These are phyloP conservation scores for Fusarium anthophilum DNA, from an alignment of 2,329 filamentous ascomycete genomes.

Conservation along the genomic window DNA sequence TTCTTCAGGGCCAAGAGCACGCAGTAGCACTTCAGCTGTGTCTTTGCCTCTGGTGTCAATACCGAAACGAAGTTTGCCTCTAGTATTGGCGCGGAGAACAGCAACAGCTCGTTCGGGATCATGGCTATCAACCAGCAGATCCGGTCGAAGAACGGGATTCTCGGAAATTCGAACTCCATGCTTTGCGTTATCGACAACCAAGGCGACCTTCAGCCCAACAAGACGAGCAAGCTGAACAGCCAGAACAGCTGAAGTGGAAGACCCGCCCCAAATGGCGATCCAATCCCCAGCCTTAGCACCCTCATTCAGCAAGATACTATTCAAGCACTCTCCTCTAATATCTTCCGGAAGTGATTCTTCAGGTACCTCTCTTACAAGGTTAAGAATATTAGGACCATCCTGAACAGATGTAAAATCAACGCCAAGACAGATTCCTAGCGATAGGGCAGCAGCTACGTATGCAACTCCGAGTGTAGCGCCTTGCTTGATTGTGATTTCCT, in stretches of 20 bases:
- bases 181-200: slow-evolving; percentile 72
- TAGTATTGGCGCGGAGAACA: slow-evolving; percentile 69
- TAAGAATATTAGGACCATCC: slow-evolving; percentile 67
- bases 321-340: slow-evolving; percentile 70
- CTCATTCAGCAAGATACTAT: slow-evolving; percentile 61
- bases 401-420: slow-evolving; percentile 66
- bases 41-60: slow-evolving; percentile 75
- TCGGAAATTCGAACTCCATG: slow-evolving; percentile 68
- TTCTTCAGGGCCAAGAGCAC: slow-evolving; percentile 48
- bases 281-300: slow-evolving; percentile 71
- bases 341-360: slow-evolving; percentile 65
- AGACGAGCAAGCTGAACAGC: slow-evolving; percentile 74
- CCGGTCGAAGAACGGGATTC: slow-evolving; percentile 56
- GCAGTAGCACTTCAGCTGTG: slow-evolving; percentile 65
- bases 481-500: slow-evolving; percentile 59
- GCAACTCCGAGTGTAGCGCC: slow-evolving; percentile 75
- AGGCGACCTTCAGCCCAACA: slow-evolving; percentile 70
- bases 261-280: slow-evolving; percentile 79
- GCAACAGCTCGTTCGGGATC: slow-evolving; percentile 71
- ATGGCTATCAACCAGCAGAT: slow-evolving; percentile 75
- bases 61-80: slow-evolving; percentile 69
- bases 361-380: slow-evolving; percentile 58
- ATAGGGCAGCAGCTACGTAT: slow-evolving; percentile 74
- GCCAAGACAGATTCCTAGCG: slow-evolving; percentile 75
- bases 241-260: slow-evolving; percentile 74